Evolutionary conservation across 1,139 yeast genomes (phyloP), one percentile per base, ranked within the genome.

Genomic region (Suhomyces choctaworum): DNA sequence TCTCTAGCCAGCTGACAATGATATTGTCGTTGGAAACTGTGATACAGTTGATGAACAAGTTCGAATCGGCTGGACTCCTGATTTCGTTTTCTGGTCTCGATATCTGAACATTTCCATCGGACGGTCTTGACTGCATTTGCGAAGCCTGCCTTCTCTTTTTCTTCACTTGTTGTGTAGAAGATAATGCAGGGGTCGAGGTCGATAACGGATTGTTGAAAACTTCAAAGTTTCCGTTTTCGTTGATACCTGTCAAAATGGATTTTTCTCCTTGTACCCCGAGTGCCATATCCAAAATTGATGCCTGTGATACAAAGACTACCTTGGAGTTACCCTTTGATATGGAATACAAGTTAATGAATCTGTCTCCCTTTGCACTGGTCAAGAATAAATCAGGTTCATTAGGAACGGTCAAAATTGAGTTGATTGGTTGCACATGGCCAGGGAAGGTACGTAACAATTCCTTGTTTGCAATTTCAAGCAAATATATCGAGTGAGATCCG

Each of bases 281-380:
- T 1, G 73, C 59, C 7, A 80, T 51, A 4, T 62, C 61, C 1
- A 55, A 39, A 4, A 86, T 79, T 26, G 84, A 74, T 7, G 84
- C 68, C 46, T 79, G 81, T 3, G 90, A 70, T 6, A 84, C 92
- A 40, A 84, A 73, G 7, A 87, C 84, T 7, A 69, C 58, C 25
- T 57, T 60, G 8, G 76, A 63, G 8, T 73, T 52, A 28, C 62
- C 62, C 36, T 64, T 64, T 8, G 63, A 48, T 7, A 79, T 45
- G 12, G 82, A 79, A 51, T 82, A 80, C 37, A 85, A 64, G 55
- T 86, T 88, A 48, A 88, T 70, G 54, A 86, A 87, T 48, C 96
- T 73, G 56, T 89, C 97, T 42, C 79, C 80, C 23, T 64, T 65
- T 1, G 96, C 94, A 39, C 83, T 78, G 1, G 92, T 79, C 36